These are phyloP conservation scores for Pleurotus tuber-regium DNA, from an alignment of 768 basidiomycete genomes.

Conservation along the genomic window DNA sequence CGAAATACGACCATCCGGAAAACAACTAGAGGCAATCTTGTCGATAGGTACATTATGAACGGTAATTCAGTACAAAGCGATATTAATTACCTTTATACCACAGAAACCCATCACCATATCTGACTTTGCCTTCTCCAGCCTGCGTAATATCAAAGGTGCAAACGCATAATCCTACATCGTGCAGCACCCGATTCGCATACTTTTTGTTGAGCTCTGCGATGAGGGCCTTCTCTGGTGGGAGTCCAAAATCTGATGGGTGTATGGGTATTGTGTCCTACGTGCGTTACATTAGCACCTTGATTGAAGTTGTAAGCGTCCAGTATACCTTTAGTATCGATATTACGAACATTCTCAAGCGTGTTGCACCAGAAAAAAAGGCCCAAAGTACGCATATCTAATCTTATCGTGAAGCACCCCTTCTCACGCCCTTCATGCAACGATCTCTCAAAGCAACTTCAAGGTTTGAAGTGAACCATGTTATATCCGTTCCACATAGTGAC, in stretches of 20 bases:
- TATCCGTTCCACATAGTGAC: too few relatives aligned
- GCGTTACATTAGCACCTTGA: background rate
- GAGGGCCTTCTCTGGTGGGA: slow-evolving; percentile 75
- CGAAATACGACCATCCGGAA: slow-evolving; percentile 91
- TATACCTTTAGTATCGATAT: slow-evolving; percentile 43
- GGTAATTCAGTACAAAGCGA: background rate
- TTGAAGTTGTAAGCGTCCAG: slow-evolving; percentile 10
- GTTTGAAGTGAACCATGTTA: too few relatives aligned
- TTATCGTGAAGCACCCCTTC: too few relatives aligned
- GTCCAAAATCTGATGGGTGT: slow-evolving; percentile 82
- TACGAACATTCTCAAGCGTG: slow-evolving; percentile 45
- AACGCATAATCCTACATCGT: slow-evolving; percentile 89
- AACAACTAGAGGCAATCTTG: slow-evolving; percentile 48
- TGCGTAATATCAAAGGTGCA: slow-evolving; percentile 86
- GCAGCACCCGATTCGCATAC: slow-evolving; percentile 89
- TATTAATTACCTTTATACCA: slow-evolving; percentile 82
- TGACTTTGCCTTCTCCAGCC: slow-evolving; percentile 87
- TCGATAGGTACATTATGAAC: slow-evolving; percentile 7
- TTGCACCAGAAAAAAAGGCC: too few relatives aligned
- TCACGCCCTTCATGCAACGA: too few relatives aligned
- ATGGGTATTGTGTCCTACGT: slow-evolving; percentile 85
- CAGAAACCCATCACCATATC: slow-evolving; percentile 91
- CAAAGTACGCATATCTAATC: too few relatives aligned
- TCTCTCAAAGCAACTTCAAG: too few relatives aligned
- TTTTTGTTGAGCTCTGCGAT: slow-evolving; percentile 90